These are phyloP conservation scores for Penicillium desertorum DNA, from an alignment of 495 filamentous ascomycete species.

Conservation along the genomic window DNA sequence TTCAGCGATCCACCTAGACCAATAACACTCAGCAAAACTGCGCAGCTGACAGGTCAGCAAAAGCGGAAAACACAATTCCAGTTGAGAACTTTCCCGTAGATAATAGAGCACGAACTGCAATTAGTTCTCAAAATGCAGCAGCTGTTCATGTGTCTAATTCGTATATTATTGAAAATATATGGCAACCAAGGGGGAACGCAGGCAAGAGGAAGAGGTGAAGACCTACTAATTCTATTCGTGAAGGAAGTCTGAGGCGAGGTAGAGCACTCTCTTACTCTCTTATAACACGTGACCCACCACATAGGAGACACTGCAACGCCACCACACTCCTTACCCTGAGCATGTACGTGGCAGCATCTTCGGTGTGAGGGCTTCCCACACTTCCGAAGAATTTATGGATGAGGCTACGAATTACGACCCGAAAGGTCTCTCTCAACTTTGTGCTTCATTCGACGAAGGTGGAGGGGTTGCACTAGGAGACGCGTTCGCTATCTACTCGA, in stretches of 20 bases:
- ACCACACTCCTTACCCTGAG: background rate
- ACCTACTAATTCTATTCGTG: no score
- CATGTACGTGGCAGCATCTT: background rate
- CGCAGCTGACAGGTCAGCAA: background rate
- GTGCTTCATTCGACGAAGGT: conserved; percentile 10
- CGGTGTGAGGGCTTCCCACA: background rate
- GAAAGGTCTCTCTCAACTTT: conserved; percentile 1
- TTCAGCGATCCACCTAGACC: background rate
- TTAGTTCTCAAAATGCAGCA: no score
- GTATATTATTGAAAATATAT: no score
- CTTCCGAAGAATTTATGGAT: background rate
- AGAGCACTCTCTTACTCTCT: no score
- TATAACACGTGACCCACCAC: background rate
- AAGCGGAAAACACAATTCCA: no score
- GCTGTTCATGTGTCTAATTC: no score
- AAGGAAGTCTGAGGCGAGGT: no score
- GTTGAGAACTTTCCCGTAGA: no score
- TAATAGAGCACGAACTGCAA: no score
- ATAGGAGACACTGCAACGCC: background rate
- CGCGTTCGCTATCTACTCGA: conserved; percentile 14
- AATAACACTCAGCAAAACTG: background rate
- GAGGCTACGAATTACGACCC: background rate
- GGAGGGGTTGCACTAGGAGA: conserved; percentile 12
- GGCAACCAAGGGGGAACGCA: no score
- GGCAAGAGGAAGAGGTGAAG: no score